Conservation (phyloP, 2,329 filamentous ascomycete genomes). For the Drechslerella stenobrocha region DNA sequence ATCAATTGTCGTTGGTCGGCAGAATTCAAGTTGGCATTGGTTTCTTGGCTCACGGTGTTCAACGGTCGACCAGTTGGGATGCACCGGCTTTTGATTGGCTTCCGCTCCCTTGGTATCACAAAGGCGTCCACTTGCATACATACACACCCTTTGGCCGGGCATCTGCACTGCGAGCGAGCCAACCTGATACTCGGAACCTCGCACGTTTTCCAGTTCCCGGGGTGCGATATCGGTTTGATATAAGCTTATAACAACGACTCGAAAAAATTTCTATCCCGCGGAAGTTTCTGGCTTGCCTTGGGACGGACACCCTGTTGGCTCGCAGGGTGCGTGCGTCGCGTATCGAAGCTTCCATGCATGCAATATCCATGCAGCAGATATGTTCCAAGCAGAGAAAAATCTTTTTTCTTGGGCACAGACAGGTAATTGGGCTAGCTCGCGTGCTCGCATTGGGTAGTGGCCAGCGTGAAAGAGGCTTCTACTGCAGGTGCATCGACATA, state of each 20-base stretch:
- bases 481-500: background rate
- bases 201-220: constrained; percentile 35
- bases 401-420: background rate
- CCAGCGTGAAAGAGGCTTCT: background rate
- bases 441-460: background rate
- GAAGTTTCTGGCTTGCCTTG: constrained; percentile 1
- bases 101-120: constrained; percentile 38
- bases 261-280: background rate
- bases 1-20: background rate
- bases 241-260: constrained; percentile 35
- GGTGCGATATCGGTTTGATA: constrained; percentile 20
- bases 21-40: constrained; percentile 4
- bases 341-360: constrained; percentile 3
- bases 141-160: background rate
- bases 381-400: background rate
- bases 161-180: constrained; percentile 13
- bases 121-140: background rate
- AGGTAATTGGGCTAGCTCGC: background rate
- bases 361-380: background rate
- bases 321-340: constrained; percentile 5
- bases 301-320: background rate
- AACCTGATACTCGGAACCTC: constrained; percentile 44
- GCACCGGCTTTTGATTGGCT: constrained; percentile 28
- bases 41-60: constrained; percentile 5
- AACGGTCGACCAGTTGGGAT: background rate